phyloP scores from a whole-genome alignment of 192 early-diverging fungal genomes.

The Rhizophagus sp. region DNA sequence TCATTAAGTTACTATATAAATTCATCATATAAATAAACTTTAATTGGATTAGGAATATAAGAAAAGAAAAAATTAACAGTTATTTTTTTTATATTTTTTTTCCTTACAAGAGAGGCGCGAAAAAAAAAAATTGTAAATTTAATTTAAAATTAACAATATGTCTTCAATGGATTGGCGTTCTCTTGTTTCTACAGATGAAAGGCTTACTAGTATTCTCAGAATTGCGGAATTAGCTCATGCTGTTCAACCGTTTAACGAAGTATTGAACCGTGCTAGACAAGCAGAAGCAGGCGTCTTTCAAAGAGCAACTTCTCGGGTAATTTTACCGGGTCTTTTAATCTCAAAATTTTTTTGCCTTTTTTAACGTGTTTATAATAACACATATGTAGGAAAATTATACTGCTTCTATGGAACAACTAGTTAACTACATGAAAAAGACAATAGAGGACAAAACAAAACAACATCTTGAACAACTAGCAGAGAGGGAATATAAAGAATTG shows the following conservation, averaged over 20 bases:
- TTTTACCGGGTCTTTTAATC: neutral
- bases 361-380: neutral
- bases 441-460: no score
- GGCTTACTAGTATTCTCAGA: neutral
- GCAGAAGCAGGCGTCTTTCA: neutral
- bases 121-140: neutral
- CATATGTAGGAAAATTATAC: neutral
- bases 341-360: neutral
- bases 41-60: neutral
- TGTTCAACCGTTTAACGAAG: neutral
- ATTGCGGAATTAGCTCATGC: neutral
- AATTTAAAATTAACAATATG: neutral
- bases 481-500: neutral
- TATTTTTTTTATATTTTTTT: neutral
- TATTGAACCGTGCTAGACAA: neutral
- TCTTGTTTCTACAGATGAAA: neutral
- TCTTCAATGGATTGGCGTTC: neutral
- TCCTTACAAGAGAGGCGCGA: no score
- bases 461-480: neutral
- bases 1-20: neutral
- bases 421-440: neutral
- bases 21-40: neutral
- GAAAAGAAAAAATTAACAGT: neutral
- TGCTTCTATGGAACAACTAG: neutral
- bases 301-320: neutral